Evolutionary conservation across 2,329 filamentous ascomycete genomes (phyloP), one percentile per base, ranked within the genome.

Genomic region (Juglanconis juglandina): DNA sequence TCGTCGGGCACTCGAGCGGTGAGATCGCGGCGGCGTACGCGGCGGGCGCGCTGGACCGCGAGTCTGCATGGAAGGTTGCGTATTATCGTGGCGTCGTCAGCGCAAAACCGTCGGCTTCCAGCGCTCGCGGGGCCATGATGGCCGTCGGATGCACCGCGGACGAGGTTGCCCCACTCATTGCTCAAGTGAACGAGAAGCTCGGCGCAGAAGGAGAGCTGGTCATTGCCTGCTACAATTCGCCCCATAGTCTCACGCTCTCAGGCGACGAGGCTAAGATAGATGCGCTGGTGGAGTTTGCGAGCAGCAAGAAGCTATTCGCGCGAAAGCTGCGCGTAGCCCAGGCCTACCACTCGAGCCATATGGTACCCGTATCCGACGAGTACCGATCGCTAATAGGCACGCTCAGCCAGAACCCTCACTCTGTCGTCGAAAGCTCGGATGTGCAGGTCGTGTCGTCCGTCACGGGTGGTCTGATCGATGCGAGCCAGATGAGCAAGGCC

Each of bases 231-330:
- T 53, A 53, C 59, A 61, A 61, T 56, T 60, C 56, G 32, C 72
- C 74, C 0, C 44, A 63, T 2, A 77, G 68, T 50, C 62, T 71
- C 9, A 77, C 75, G 0, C n/a, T 76, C 0, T 73, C 74, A 1
- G 75, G 75, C 1, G 68, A 71, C 35, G 58, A 52, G 7, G 57
- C 53, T 4, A 67, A 66, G 5, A 63, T 76, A 5, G 61, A 69
- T 24, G 64, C 63, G 11, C 55, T 75, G 3, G 61, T 66, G 24
- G 53, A 57, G n/a, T 35, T 62, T 34, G 60, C 72, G 30, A 53
- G 66, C 5, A 64, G 65, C 8, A 66, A 71, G n/a, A 61, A 56
- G 24, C 64, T 71, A 1, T 75, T 74, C 34, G 60, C 63, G 5
- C 64, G 69, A 8, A 65, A 64, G 33, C 67, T 75, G 2, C 58